Evolutionary conservation across 306 rosid species (phyloP).

Genomic region (Luffa acutangula): DNA sequence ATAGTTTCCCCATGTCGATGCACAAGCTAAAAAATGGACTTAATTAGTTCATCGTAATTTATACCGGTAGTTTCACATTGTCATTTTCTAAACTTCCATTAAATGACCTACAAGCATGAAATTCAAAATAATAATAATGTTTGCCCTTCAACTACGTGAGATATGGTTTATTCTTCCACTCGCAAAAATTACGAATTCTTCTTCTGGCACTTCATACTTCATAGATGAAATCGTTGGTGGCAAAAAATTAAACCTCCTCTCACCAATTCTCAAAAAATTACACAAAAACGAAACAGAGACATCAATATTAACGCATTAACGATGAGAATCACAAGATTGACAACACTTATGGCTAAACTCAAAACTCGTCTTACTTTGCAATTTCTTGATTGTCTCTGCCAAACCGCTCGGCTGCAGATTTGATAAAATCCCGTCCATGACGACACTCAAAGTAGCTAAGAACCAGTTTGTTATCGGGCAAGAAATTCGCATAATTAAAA

Average conservation of each 20-base stretch:
- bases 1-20: not conserved
- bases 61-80: not conserved
- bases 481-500: conserved; percentile 47
- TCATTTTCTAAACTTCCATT: not conserved
- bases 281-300: not conserved
- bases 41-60: not conserved
- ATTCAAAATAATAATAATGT: not conserved
- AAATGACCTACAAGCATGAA: not conserved
- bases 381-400: conserved; percentile 49
- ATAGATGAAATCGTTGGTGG: not conserved
- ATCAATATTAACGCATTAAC: not conserved
- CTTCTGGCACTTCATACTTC: not conserved
- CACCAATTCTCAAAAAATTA: not conserved
- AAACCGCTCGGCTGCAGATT: conserved; percentile 36
- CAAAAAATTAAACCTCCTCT: not conserved
- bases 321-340: not conserved
- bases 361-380: conserved; percentile 46
- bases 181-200: not conserved
- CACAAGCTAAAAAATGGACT: not conserved
- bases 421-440: conserved; percentile 30
- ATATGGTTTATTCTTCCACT: not conserved
- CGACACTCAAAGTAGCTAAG: conserved; percentile 30
- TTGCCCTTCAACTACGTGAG: not conserved
- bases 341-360: not conserved
- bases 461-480: conserved; percentile 23